Evolutionary conservation across 495 filamentous ascomycete genomes (phyloP), one percentile per base, ranked within the genome.

Genomic region (Pseudevernia furfuracea): DNA sequence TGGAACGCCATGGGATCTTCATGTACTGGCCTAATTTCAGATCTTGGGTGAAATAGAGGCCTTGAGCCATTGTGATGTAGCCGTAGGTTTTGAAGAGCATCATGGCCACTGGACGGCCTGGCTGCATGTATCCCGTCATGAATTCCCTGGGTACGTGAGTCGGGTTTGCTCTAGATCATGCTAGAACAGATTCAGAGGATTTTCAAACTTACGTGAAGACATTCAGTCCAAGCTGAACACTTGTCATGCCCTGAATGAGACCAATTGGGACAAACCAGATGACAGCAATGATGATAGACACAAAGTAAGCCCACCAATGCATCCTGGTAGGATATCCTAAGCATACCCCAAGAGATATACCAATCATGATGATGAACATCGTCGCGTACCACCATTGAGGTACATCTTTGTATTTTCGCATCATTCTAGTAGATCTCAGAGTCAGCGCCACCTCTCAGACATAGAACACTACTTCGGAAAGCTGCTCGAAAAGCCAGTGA

Each of bases 31-130:
- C 84, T 19, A 83, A 68, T 65, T 85, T 84, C 43, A 85, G 67
- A 60, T 85, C 82, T 64, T 76, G 72, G 43, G 69, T 71, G 65
- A 81, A 86, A 62, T 73, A 77, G 59, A 85, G 73, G 19, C 79
- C 84, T 67, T 86, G 84, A 52, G 73, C 77, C 70, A 84, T 78
- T 43, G 77, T 80, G 44, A 86, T 84, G 61, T 84, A 84, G 19
- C 83, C 82, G 63, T 81, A 85, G 5, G 82, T 81, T 66, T 69
- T 67, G 76, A 87, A 87, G 55, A 86, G 73, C 85, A 87, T 91
- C 73, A 85, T 81, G 6, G 80, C 85, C 64, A 86, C 79, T 3
- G 85, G 84, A 6, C 72, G 73, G 10, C 85, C 85, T 1, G 81
- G 81, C 60, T 83, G 81, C 73, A 86, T 84, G 68, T 86, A 85